Evolutionary conservation across 2,329 filamentous ascomycete species (phyloP).

Genomic region (Aspergillus arachidicola): DNA sequence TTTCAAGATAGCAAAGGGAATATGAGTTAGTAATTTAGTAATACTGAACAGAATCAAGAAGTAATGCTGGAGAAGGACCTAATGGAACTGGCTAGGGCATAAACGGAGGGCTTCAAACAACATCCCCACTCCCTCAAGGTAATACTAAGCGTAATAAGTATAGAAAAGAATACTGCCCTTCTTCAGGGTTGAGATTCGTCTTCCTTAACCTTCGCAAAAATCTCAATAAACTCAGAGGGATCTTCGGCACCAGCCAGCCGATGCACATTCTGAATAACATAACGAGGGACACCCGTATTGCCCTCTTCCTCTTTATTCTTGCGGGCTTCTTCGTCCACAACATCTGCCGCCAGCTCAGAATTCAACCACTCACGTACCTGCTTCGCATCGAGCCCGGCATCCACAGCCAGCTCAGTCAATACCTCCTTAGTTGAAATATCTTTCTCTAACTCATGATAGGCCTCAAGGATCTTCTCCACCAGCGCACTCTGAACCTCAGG

Average conservation of each 20-base stretch:
- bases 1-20: too few species aligned
- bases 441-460: slow-evolving; percentile 33
- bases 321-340: slow-evolving; percentile 43
- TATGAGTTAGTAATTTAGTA: too few species aligned
- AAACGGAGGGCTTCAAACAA: too few species aligned
- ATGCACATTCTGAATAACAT: neutral
- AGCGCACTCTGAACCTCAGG: slow-evolving; percentile 17
- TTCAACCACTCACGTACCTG: slow-evolving; percentile 16
- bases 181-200: neutral
- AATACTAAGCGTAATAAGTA: neutral
- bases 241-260: neutral
- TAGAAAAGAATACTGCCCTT: neutral
- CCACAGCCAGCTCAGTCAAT: slow-evolving; percentile 24
- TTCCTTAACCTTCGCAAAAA: neutral
- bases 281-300: slow-evolving; percentile 16
- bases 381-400: slow-evolving; percentile 20
- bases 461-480: slow-evolving; percentile 31
- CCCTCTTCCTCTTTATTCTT: slow-evolving; percentile 8
- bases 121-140: too few species aligned
- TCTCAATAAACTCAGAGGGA: neutral
- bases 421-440: slow-evolving; percentile 32
- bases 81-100: too few species aligned
- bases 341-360: slow-evolving; percentile 34
- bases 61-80: too few species aligned
- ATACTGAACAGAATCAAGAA: too few species aligned